phyloP scores from a whole-genome alignment of 202 grass and related monocot genomes.

The Carex sylvatica region DNA sequence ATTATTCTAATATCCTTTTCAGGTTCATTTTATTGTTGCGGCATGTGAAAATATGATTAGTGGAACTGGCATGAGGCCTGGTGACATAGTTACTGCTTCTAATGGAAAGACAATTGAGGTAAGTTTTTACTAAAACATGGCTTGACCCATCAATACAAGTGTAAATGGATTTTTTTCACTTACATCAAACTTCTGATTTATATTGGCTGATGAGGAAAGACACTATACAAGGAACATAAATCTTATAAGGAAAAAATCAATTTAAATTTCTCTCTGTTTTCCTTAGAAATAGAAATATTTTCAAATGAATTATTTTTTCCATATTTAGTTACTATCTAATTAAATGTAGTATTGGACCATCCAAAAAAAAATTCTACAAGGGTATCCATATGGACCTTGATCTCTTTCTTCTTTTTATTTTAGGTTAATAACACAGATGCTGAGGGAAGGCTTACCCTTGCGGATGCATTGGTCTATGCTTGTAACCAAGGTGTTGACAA shows the following conservation, averaged over 20 bases:
- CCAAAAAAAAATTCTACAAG: background rate
- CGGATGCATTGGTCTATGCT: slow-evolving; percentile 93
- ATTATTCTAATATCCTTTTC: slow-evolving; percentile 12
- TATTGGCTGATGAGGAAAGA: background rate
- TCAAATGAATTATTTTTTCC: background rate
- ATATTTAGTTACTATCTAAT: background rate
- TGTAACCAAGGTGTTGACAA: slow-evolving; percentile 97
- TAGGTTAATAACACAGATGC: slow-evolving; percentile 99
- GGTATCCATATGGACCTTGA: background rate
- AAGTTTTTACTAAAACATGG: slow-evolving; percentile 20
- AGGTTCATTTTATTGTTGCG: slow-evolving; percentile 99
- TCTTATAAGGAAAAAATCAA: background rate
- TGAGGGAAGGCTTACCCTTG: slow-evolving; percentile 96
- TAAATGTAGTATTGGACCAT: background rate
- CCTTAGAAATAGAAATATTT: background rate
- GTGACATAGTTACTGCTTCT: slow-evolving; percentile 94
- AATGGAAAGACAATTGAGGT: slow-evolving; percentile 98
- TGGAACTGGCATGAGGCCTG: slow-evolving; percentile 97
- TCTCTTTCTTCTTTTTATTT: slow-evolving; percentile 21
- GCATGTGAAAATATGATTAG: slow-evolving; percentile 99
- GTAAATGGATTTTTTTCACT: background rate
- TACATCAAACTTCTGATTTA: background rate
- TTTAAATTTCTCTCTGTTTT: background rate
- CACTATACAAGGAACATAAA: background rate
- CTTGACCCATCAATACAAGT: background rate